Conservation (phyloP, 2,329 filamentous ascomycete species). For the Immersiporthe knoxdaviesiana region DNA sequence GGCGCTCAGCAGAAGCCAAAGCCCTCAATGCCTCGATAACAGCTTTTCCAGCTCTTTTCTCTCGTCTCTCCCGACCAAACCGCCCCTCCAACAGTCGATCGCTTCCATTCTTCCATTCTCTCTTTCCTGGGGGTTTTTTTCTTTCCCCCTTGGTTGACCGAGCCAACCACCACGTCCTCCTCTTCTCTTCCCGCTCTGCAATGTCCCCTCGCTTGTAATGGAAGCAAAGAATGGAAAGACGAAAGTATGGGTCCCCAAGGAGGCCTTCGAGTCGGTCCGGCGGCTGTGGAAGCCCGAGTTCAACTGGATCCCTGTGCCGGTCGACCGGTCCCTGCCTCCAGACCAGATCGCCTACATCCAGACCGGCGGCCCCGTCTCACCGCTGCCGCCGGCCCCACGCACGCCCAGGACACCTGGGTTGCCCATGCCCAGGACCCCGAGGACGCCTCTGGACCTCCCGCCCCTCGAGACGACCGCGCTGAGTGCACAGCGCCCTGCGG, state of each 20-base stretch:
- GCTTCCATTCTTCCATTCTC: background rate
- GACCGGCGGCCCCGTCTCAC: constrained; percentile 10
- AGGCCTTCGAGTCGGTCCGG: constrained; percentile 27
- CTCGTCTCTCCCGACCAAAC: background rate
- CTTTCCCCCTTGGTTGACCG: constrained; percentile 2
- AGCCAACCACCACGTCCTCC: background rate
- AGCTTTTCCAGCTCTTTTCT: background rate
- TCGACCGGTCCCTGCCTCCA: constrained; percentile 27
- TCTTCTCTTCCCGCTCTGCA: constrained; percentile 8
- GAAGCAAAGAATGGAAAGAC: constrained; percentile 26
- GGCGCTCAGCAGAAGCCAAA: constrained; percentile 20
- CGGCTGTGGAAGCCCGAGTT: constrained; percentile 29
- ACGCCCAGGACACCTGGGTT: constrained; percentile 13
- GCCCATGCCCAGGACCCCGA: constrained; percentile 11
- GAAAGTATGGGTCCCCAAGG: constrained; percentile 29
- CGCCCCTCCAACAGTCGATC: background rate
- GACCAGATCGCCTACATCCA: constrained; percentile 25
- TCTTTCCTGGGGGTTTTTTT: background rate
- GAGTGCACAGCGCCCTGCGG: background rate
- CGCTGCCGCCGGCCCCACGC: constrained; percentile 7
- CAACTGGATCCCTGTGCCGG: constrained; percentile 26
- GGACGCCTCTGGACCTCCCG: constrained; percentile 10
- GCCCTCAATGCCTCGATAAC: constrained; percentile 24
- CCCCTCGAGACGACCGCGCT: constrained; percentile 7
- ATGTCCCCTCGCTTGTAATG: constrained; percentile 28